Conservation (phyloP, 352 stramenopile genomes). For the Thraustochytrium striatum region DNA sequence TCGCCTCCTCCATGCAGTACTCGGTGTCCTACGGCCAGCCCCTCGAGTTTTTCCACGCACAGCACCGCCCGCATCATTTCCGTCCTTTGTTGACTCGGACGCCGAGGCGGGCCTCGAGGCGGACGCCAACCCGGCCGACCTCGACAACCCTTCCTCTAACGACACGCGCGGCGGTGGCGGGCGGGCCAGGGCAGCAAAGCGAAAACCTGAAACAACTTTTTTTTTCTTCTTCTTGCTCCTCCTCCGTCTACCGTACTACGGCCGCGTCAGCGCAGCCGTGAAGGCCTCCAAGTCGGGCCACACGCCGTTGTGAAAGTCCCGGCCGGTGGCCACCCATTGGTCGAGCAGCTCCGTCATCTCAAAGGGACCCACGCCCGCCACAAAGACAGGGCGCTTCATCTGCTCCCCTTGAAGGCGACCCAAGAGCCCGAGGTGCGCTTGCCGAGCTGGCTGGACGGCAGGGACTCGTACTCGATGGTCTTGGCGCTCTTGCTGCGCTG, state of each 20-base stretch:
- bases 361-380: background rate
- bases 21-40: conserved; percentile 93
- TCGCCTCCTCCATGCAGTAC: conserved; percentile 96
- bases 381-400: background rate
- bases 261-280: too few relatives aligned
- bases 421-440: background rate
- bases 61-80: conserved; percentile 97
- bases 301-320: background rate
- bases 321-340: background rate
- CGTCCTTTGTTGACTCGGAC: conserved; percentile 62
- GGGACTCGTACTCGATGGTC: background rate
- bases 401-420: background rate
- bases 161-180: too few relatives aligned
- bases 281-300: too few relatives aligned
- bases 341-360: background rate
- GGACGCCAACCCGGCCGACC: too few relatives aligned
- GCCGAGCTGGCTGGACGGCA: background rate
- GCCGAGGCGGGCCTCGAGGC: background rate
- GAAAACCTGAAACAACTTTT: too few relatives aligned
- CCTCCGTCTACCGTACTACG: too few relatives aligned
- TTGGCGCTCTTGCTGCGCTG: background rate
- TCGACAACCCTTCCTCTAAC: too few relatives aligned
- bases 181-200: too few relatives aligned
- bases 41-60: conserved; percentile 98
- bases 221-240: too few relatives aligned